Evolutionary conservation across 2,329 filamentous ascomycete genomes (phyloP), one percentile per base, ranked within the genome.

Genomic region (Monilinia polystroma): DNA sequence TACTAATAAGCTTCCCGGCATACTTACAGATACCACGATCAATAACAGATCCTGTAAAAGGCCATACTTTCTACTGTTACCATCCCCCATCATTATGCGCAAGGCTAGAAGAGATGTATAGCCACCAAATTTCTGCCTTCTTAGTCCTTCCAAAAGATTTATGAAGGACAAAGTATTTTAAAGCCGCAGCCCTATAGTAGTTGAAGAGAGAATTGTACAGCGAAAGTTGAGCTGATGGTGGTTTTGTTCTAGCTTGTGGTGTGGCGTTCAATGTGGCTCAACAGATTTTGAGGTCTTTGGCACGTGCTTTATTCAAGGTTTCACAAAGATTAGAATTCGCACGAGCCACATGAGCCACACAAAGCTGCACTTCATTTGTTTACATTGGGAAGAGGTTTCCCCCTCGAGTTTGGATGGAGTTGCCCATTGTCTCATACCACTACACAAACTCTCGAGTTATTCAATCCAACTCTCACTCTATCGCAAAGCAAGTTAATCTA

Each of bases 1-100:
- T 41, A n/a, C 14, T 20, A 16, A 45, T 20, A 41, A 32, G 5
- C 20, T 32, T 60, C 4, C 26, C 11, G 38, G 71, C 29, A 59
- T 12, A 63, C 77, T 72, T 73, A 79, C 77, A 47, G 77, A 76
- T 53, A 77, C 72, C 23, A 75, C 76, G 52, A 78, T 72, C 32
- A 79, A 71, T 29, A 78, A 64, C 6, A 79, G 67, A 64, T 79
- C 77, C 69, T 78, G 77, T 29, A 78, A 67, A 12, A 78, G 70
- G 55, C 75, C 76, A 73, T 74, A 75, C 67, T 76, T 78, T 60
- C 76, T 72, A 41, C 67, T 66, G 12, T 69, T 69, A 41, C 70
- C 68, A 60, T 76, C 76, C 49, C 72, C 75, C 76, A 77, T 77
- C 12, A 43, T 68, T 52, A 56, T 43, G 47, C 64, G 62, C 62